Evolutionary conservation across 768 basidiomycete species (phyloP).

Genomic region (Suillus spraguei): DNA sequence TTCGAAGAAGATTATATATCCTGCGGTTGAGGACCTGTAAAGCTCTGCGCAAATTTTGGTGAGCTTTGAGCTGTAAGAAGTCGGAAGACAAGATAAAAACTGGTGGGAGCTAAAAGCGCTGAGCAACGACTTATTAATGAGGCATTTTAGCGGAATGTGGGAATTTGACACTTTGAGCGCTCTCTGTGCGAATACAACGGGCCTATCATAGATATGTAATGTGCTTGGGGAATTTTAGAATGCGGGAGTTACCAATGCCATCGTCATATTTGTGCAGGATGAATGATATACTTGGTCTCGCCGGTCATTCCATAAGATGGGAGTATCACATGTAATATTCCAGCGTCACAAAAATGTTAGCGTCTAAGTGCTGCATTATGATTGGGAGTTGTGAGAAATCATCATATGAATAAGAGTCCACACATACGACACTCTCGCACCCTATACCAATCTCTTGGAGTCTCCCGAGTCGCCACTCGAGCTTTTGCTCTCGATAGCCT

Average conservation of each 20-base stretch:
- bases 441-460: conserved; percentile 7
- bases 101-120: background rate
- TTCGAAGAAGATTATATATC: background rate
- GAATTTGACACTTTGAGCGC: background rate
- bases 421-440: background rate
- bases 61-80: background rate
- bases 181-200: no score
- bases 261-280: background rate
- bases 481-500: conserved; percentile 12
- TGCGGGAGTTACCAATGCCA: background rate
- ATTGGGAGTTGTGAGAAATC: background rate
- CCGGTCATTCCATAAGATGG: background rate
- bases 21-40: background rate
- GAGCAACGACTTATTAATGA: background rate
- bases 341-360: background rate
- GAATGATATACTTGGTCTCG: background rate
- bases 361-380: background rate
- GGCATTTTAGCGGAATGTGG: background rate
- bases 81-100: background rate
- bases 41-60: background rate
- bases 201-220: no score
- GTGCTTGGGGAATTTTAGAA: no score
- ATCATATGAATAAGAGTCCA: no score
- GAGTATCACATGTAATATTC: background rate
- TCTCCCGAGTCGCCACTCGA: background rate